Evolutionary conservation across 2,329 filamentous ascomycete species (phyloP), one percentile per base, ranked within the genome.

Genomic region (Phyllosticta paracitricarpa): DNA sequence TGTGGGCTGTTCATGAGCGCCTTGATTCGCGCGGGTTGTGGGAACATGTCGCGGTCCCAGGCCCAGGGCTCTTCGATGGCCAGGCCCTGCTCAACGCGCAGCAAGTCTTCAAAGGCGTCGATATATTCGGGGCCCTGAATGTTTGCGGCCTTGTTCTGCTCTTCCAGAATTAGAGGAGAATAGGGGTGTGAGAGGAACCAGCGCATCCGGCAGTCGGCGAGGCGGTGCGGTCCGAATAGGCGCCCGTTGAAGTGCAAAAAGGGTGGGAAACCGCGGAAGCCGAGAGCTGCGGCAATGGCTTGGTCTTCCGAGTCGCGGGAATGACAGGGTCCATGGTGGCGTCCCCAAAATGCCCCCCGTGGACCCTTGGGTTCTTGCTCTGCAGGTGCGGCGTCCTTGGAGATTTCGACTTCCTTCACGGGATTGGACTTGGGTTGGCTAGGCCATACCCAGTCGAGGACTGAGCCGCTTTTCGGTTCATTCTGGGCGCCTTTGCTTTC

Each of bases 81-180:
- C 7, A 56, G 51, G 14, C 66, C 64, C 24, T 65, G 61, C 51
- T 68, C 63, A 4, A 81, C 72, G 56, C 76, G 76, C 17, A 85
- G 65, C 9, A 86, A 75, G 65, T 86, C 83, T 66, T 85, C 82
- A 65, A 84, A 85, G 0, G 83, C 83, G 57, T 80, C 78, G 17
- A 55, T 30, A 22, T 57, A 61, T 17, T 51, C 26, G 14, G 59
- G 80, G 76, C 82, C 82, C 84, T 33, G 75, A 75, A 73, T 65
- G 64, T 75, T 64, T 69, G 72, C 28, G 66, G 19, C 19, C 19
- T 22, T 76, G 68, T 63, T 81, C 72, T n/a, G 74, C 70, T 22
- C 19, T 65, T 84, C 82, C 1, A 84, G 70, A 19, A 76, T 71
- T n/a, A 81, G 67, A 0, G 82, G 82, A 1, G 82, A 85, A 68